phyloP scores from a whole-genome alignment of 768 basidiomycete genomes.

The Rhodocollybia butyracea region DNA sequence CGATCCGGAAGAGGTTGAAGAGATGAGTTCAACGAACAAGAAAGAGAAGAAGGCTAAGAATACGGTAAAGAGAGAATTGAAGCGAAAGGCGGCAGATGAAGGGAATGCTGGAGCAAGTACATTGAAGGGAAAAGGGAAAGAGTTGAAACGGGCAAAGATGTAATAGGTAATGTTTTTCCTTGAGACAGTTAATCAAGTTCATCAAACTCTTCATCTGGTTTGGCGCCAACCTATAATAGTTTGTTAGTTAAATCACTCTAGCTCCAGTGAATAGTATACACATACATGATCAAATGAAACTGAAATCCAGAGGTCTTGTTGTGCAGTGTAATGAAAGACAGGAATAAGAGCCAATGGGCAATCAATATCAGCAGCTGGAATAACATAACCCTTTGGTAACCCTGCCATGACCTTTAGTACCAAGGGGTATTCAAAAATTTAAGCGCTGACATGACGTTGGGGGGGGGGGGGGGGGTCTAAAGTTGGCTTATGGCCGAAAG shows the following conservation, averaged over 20 bases:
- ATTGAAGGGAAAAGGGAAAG: not conserved
- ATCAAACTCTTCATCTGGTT: slow-evolving; percentile 5
- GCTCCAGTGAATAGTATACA: slow-evolving; percentile 7
- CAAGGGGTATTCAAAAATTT: too few relatives aligned
- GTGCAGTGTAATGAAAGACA: not conserved
- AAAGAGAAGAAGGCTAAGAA: slow-evolving; percentile 7
- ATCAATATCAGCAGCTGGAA: slow-evolving; percentile 12
- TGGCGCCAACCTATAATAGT: slow-evolving; percentile 1
- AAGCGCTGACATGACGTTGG: too few relatives aligned
- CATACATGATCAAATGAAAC: slow-evolving; percentile 16
- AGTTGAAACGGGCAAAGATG: too few relatives aligned
- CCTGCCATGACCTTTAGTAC: too few relatives aligned
- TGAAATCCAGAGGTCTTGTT: slow-evolving; percentile 12
- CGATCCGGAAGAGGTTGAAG: slow-evolving; percentile 13
- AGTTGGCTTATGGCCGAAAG: too few relatives aligned
- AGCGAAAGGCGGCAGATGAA: too few relatives aligned
- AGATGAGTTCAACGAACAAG: not conserved
- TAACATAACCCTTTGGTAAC: too few relatives aligned
- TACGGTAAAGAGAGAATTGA: slow-evolving; percentile 1
- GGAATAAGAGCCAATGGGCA: slow-evolving; percentile 14
- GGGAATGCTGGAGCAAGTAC: not conserved
- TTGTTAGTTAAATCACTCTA: not conserved
- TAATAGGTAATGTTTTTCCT: too few relatives aligned
- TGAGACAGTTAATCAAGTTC: not conserved
- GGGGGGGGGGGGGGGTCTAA: too few relatives aligned